Percentiles rank a stretch among this genome's conserved stretches.
phyloP scores from a whole-genome alignment of 2,329 filamentous ascomycete species.

The Phoma sp. region DNA sequence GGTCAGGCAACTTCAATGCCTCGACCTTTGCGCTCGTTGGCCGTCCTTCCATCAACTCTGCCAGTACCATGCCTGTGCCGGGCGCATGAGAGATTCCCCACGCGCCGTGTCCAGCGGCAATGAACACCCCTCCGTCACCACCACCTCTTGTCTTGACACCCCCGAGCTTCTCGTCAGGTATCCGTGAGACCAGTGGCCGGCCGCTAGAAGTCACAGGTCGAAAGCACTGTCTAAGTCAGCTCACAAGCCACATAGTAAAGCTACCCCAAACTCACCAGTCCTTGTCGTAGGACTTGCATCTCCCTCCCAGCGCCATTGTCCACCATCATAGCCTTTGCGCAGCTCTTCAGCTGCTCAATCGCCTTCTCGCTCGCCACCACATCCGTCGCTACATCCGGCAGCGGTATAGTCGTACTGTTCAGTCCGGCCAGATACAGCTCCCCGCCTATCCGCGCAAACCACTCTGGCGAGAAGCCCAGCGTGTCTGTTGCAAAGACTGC shows the following conservation, averaged over 20 bases:
- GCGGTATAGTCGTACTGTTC: slow-evolving; percentile 65
- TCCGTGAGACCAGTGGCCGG: slow-evolving; percentile 65
- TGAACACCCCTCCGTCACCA: slow-evolving; percentile 68
- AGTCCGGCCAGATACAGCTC: slow-evolving; percentile 77
- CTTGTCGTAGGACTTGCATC: slow-evolving; percentile 68
- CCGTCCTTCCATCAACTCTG: slow-evolving; percentile 70
- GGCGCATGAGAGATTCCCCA: slow-evolving; percentile 68
- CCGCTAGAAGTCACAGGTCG: slow-evolving; percentile 71
- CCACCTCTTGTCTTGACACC: slow-evolving; percentile 52
- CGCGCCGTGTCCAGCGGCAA: slow-evolving; percentile 76
- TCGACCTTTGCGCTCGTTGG: slow-evolving; percentile 66
- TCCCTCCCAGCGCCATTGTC: slow-evolving; percentile 53
- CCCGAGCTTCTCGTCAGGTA: slow-evolving; percentile 65
- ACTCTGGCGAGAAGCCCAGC: slow-evolving; percentile 69
- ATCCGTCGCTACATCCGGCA: slow-evolving; percentile 65
- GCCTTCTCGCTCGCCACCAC: slow-evolving; percentile 55
- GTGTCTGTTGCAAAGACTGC: slow-evolving; percentile 70
- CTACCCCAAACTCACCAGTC: slow-evolving; percentile 51
- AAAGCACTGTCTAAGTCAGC: slow-evolving; percentile 60
- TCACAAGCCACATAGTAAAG: neutral
- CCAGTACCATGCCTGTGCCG: slow-evolving; percentile 73
- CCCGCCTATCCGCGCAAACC: slow-evolving; percentile 70
- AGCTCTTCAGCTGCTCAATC: slow-evolving; percentile 58
- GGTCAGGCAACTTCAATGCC: slow-evolving; percentile 50
- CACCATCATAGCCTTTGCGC: slow-evolving; percentile 59